Percentiles rank a stretch among this genome's conserved stretches.
Conservation (phyloP, 2,329 filamentous ascomycete genomes). For the Magnaporthiopsis rhizophila region DNA sequence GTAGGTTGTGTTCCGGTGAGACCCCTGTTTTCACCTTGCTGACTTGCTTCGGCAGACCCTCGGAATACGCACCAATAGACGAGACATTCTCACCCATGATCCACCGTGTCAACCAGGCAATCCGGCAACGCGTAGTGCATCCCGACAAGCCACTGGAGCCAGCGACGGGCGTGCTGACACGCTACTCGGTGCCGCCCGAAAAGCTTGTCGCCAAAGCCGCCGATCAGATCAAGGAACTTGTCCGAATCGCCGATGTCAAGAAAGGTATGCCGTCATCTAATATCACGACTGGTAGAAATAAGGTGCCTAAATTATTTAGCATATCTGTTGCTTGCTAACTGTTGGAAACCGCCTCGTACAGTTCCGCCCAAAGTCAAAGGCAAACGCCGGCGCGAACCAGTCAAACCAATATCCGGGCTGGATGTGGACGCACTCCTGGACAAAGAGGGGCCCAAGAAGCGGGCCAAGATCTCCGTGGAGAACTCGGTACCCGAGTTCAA, state of each 20-base stretch:
- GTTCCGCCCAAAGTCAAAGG: constrained; percentile 75
- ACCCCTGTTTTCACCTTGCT: neutral
- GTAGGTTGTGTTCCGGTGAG: constrained; percentile 33
- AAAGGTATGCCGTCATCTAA: constrained; percentile 45
- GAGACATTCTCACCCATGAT: constrained; percentile 78
- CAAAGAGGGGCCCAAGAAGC: constrained; percentile 31
- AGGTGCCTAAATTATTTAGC: neutral
- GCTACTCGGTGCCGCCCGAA: constrained; percentile 65
- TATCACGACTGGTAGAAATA: no score
- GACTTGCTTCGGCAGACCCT: constrained; percentile 25
- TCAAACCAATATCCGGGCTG: constrained; percentile 83
- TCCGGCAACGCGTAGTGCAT: constrained; percentile 73
- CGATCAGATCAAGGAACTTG: constrained; percentile 53
- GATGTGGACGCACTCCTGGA: constrained; percentile 78
- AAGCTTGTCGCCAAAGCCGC: constrained; percentile 53
- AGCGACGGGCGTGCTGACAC: constrained; percentile 52
- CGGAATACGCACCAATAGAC: constrained; percentile 69
- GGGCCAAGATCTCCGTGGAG: constrained; percentile 39
- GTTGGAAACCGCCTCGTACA: constrained; percentile 25
- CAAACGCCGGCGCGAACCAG: constrained; percentile 58
- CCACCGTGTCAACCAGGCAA: constrained; percentile 82
- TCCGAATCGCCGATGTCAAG: constrained; percentile 70
- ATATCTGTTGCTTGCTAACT: neutral
- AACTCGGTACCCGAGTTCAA: constrained; percentile 92
- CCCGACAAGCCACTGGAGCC: constrained; percentile 56